Percentiles rank a stretch among this genome's conserved stretches.
Evolutionary conservation across 2,329 filamentous ascomycete genomes (phyloP).

Genomic region (Phyllosticta capitalensis): DNA sequence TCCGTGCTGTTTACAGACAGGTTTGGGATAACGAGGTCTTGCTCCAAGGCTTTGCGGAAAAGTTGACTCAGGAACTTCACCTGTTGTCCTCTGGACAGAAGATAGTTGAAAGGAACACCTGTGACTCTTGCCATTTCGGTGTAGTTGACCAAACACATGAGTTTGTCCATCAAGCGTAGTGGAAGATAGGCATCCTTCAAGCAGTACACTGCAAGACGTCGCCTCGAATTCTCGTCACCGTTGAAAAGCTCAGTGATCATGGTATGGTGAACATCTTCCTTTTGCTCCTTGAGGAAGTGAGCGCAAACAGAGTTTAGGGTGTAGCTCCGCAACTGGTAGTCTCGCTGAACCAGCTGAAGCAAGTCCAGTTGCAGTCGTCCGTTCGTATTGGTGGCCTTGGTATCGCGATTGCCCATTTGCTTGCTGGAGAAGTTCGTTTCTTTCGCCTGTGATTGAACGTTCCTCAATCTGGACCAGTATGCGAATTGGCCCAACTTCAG

Average conservation of each 20-base stretch:
- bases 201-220: slow-evolving; percentile 89
- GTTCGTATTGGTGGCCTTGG: slow-evolving; percentile 88
- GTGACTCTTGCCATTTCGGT: slow-evolving; percentile 99
- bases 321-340: slow-evolving; percentile 92
- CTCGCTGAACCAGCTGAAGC: slow-evolving; percentile 87
- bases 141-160: slow-evolving; percentile 98
- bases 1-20: slow-evolving; percentile 58
- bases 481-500: slow-evolving; percentile 74
- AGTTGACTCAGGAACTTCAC: slow-evolving; percentile 96
- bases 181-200: slow-evolving; percentile 95
- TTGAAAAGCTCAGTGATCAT: slow-evolving; percentile 99
- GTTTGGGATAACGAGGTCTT: slow-evolving; percentile 91
- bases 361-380: slow-evolving; percentile 88
- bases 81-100: slow-evolving; percentile 87
- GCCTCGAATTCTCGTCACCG: slow-evolving; percentile 82
- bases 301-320: slow-evolving; percentile 94
- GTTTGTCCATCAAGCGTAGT: slow-evolving; percentile 88
- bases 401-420: slow-evolving; percentile 94
- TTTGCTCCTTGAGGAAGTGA: slow-evolving; percentile 92
- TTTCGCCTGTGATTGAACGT: slow-evolving; percentile 59
- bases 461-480: slow-evolving; percentile 74
- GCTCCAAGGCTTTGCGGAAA: slow-evolving; percentile 87
- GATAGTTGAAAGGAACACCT: slow-evolving; percentile 91
- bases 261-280: slow-evolving; percentile 96
- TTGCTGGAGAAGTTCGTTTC: slow-evolving; percentile 91